Conservation (phyloP, 257 asterid species). For the Fraxinus excelsior region DNA sequence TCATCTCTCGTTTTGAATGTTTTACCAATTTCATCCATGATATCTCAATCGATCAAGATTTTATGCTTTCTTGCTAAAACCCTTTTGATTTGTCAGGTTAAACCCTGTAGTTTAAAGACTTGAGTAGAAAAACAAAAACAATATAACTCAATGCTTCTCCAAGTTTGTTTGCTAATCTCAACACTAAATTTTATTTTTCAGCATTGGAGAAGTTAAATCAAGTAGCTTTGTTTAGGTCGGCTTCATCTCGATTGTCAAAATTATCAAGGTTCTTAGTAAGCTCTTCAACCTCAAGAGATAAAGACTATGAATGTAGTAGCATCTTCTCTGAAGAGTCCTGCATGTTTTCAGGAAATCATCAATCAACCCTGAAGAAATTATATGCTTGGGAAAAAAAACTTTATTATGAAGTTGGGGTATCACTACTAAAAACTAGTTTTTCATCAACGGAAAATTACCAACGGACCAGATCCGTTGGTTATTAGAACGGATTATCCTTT, state of each 20-base stretch:
- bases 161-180: constrained; percentile 17
- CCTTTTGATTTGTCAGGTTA: background rate
- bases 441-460: too few relatives aligned
- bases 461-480: too few relatives aligned
- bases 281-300: too few relatives aligned
- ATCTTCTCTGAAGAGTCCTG: too few relatives aligned
- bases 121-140: background rate
- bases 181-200: constrained; percentile 30
- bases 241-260: constrained; percentile 77
- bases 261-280: constrained; percentile 67
- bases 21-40: background rate
- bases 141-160: background rate
- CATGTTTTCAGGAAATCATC: too few relatives aligned
- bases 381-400: too few relatives aligned
- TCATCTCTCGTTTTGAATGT: background rate
- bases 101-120: background rate
- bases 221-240: constrained; percentile 76
- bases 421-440: too few relatives aligned
- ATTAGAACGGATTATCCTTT: too few relatives aligned
- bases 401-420: too few relatives aligned
- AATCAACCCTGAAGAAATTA: too few relatives aligned
- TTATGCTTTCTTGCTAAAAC: background rate
- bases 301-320: too few relatives aligned
- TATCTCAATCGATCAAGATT: background rate
- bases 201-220: constrained; percentile 89